Conservation (phyloP, 1,139 yeast species). For the Wickerhamiella pararugosa region DNA sequence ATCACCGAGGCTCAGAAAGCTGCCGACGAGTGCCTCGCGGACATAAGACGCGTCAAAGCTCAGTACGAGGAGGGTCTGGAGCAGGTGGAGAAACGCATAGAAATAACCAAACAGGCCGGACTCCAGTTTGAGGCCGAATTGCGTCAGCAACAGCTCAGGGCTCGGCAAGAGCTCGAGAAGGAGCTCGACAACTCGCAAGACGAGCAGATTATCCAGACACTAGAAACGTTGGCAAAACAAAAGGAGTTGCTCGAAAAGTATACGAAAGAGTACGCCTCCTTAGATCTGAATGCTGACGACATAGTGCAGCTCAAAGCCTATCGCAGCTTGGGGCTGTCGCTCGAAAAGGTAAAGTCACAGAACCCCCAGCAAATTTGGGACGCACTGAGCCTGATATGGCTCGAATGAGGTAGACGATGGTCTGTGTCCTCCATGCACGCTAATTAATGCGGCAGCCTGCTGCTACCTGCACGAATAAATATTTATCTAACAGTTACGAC, state of each 20-base stretch:
- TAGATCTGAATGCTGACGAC: background rate
- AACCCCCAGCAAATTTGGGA: conserved; percentile 1
- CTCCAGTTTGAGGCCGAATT: background rate
- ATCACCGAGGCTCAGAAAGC: background rate
- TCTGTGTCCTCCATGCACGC: no score
- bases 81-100: background rate
- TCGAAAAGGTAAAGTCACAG: background rate
- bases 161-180: background rate
- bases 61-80: background rate
- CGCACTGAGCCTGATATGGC: background rate
- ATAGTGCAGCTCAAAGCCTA: background rate
- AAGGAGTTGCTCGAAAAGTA: background rate
- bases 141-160: background rate
- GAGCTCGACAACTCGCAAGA: background rate
- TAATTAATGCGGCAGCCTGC: background rate
- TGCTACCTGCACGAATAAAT: background rate
- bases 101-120: background rate
- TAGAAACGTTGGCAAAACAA: background rate
- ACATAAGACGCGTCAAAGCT: background rate
- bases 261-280: background rate
- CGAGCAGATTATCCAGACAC: background rate
- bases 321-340: conserved; percentile 1
- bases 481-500: background rate
- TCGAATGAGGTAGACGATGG: background rate
- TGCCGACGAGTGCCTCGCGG: background rate